Base-by-base conservation (phyloP, 495 filamentous ascomycete genomes). In the Penicillium manginii region DNA sequence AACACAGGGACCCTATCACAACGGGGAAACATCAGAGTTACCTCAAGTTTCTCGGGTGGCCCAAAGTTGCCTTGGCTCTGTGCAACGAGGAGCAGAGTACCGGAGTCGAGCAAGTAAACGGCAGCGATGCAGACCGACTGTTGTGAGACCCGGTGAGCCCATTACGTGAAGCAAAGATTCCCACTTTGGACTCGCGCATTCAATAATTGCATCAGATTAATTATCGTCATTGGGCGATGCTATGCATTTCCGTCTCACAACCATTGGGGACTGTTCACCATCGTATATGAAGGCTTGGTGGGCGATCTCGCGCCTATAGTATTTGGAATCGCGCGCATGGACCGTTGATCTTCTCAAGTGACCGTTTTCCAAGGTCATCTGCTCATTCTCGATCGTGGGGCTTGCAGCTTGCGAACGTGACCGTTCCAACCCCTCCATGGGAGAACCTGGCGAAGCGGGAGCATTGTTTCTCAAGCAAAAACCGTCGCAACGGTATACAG, bases 301-400 rank as follows among this genome's bases (percentile, higher is more conserved):
- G 22, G 14, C 21, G 46, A 55, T 62, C 50, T 42, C 57, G 54
- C 56, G 50, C 55, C 60, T 64, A 57, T 50, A 23, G 29, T 51
- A 58, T 56, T 67, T 59, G 40, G n/a, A 55, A 48, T 33, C 19
- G 37, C 11, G 64, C 68, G 74, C 73, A 75, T 70, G 73, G 74
- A 42, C 71, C 73, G 62, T 67, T 67, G 68, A 74, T 72, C 68
- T 62, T 68, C 60, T 72, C 74, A 72, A 72, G 65, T 72, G 73
- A 71, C 68, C 65, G 51, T 46, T 54, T 21, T 21, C 52, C 32
- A 12, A 43, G 66, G 72, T 77, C 74, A 77, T 71, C 74, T 73
- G 74, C 66, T 64, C 32, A 18, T 11, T 23, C 22, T 49, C 35
- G 21, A 56, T 33, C 21, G 57, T 48, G 60, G 55, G 66, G 66